Percentiles rank a stretch among this genome's conserved stretches.
Conservation (phyloP, 352 stramenopile genomes). For the Thalassiosira hispida region DNA sequence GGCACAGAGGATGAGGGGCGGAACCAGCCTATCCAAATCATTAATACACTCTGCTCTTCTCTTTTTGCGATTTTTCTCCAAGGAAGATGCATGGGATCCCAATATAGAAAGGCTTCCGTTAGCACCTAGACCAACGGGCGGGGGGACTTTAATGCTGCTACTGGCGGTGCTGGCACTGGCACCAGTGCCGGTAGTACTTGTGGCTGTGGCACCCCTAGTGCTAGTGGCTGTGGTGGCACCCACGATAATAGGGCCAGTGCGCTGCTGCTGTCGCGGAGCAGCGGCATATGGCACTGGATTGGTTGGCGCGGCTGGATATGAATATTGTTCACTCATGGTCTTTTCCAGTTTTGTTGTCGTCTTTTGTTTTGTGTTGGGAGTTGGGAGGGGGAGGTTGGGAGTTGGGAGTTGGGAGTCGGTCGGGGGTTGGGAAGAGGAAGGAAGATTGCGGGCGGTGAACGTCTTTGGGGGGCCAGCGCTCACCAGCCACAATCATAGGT, state of each 20-base stretch:
- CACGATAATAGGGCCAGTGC: conserved; percentile 28
- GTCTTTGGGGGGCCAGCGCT: not conserved
- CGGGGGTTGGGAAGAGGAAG: too few species aligned
- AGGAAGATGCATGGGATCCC: conserved; percentile 10
- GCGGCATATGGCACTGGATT: conserved; percentile 5
- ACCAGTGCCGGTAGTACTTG: conserved; percentile 5
- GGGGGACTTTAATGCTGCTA: conserved; percentile 18
- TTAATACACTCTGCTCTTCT: conserved; percentile 29
- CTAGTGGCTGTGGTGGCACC: not conserved
- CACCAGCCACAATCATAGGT: not conserved
- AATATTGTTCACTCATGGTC: conserved; percentile 15
- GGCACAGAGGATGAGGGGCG: conserved; percentile 20
- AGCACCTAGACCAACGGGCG: conserved; percentile 25
- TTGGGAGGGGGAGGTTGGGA: too few species aligned
- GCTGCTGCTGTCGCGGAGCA: conserved; percentile 14
- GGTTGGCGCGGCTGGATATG: not conserved
- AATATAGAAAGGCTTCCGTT: conserved; percentile 43
- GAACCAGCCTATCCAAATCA: conserved; percentile 39
- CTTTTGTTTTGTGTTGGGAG: too few species aligned
- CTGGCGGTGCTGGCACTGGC: conserved; percentile 8
- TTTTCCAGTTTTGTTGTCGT: not conserved
- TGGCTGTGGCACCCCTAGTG: not conserved
- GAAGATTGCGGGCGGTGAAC: too few species aligned
- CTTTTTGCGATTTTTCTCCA: conserved; percentile 8
- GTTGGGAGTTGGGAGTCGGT: too few species aligned